Conservation (phyloP, 2,329 filamentous ascomycete genomes). For the Colletotrichum orbiculare region DNA sequence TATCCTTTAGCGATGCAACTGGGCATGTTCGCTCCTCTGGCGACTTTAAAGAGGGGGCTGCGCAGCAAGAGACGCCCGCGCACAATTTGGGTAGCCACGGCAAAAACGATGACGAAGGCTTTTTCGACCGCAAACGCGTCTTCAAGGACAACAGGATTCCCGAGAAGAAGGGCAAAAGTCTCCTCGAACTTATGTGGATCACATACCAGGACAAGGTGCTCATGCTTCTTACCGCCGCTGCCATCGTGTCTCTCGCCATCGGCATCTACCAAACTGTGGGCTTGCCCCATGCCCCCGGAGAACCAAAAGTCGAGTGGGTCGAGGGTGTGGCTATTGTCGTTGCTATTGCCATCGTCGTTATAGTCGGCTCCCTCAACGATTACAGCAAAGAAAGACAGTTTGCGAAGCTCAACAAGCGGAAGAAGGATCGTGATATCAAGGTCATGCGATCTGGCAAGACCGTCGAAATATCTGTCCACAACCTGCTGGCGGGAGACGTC, state of each 20-base stretch:
- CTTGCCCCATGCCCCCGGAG: conserved; percentile 58
- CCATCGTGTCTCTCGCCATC: conserved; percentile 77
- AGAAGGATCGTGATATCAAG: conserved; percentile 79
- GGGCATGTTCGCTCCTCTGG: conserved; percentile 36
- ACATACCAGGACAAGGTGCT: conserved; percentile 87
- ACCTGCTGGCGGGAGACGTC: conserved; percentile 77
- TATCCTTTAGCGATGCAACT: conserved; percentile 80
- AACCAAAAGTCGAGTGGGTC: conserved; percentile 66
- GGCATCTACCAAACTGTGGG: conserved; percentile 82
- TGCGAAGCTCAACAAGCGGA: conserved; percentile 81
- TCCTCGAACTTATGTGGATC: conserved; percentile 82
- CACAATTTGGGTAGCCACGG: conserved; percentile 2
- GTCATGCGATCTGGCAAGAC: conserved; percentile 77
- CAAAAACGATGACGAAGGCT: conserved; percentile 49
- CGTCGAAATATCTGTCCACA: conserved; percentile 75
- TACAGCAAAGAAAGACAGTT: conserved; percentile 86
- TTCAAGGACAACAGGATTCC: conserved; percentile 79
- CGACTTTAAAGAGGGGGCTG: conserved; percentile 30
- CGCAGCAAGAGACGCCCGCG: background rate
- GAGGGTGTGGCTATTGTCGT: conserved; percentile 85
- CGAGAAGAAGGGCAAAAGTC: conserved; percentile 78
- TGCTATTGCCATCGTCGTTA: conserved; percentile 81
- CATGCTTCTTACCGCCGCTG: conserved; percentile 76
- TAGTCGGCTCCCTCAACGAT: conserved; percentile 82
- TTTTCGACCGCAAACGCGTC: conserved; percentile 74